Percentiles rank a stretch among this genome's conserved stretches.
phyloP scores from a whole-genome alignment of 257 asterid genomes.

The Ajuga chamaepitys region DNA sequence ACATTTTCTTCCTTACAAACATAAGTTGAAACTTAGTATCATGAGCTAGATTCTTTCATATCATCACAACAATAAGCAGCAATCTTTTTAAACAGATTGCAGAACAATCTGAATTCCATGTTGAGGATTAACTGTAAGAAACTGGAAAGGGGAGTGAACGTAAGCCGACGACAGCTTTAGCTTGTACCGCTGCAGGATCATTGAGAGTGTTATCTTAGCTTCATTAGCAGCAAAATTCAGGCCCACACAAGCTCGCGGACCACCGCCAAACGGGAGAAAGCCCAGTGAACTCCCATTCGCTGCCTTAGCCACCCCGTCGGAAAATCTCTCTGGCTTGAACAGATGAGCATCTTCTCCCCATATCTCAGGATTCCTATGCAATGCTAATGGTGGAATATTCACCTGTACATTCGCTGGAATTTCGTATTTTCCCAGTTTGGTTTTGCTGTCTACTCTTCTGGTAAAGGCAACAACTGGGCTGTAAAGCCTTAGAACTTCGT shows the following conservation, averaged over 20 bases:
- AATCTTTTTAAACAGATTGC: conserved; percentile 8
- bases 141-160: conserved; percentile 32
- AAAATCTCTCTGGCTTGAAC: conserved; percentile 25
- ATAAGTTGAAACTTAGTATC: too few relatives aligned
- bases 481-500: conserved; percentile 19
- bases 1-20: too few relatives aligned
- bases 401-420: conserved; percentile 12
- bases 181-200: conserved; percentile 13
- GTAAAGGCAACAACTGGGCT: not conserved
- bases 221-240: conserved; percentile 3
- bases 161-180: conserved; percentile 19
- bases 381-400: not conserved
- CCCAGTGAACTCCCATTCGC: conserved; percentile 1
- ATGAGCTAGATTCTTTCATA: too few relatives aligned
- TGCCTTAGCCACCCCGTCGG: conserved; percentile 20
- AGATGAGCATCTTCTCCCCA: conserved; percentile 28
- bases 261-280: conserved; percentile 18
- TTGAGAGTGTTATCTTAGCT: conserved; percentile 3
- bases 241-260: conserved; percentile 18
- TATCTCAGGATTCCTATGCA: conserved; percentile 10
- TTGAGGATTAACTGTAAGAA: conserved; percentile 29
- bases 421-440: conserved; percentile 11
- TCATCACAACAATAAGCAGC: too few relatives aligned
- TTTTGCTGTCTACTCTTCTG: conserved; percentile 1
- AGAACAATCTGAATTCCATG: conserved; percentile 30